Evolutionary conservation across 192 early-diverging fungal genomes (phyloP).

Genomic region (Phycomyces nitens): DNA sequence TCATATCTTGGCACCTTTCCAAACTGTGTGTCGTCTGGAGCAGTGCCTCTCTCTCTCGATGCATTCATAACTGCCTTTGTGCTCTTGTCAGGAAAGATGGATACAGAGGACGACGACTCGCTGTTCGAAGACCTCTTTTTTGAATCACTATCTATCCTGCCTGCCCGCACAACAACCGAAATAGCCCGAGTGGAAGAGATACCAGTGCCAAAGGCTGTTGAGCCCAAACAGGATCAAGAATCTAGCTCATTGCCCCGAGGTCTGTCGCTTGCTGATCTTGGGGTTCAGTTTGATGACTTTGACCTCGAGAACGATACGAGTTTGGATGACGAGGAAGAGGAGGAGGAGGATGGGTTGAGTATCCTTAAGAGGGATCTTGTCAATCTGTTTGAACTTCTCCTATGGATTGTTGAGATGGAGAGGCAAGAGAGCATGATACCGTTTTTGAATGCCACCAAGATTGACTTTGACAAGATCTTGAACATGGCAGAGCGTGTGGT

Average conservation of each 20-base stretch:
- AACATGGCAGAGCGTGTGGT: neutral
- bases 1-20: conserved; percentile 34
- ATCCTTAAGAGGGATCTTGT: conserved; percentile 19
- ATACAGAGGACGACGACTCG: neutral
- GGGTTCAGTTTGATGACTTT: conserved; percentile 22
- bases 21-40: conserved; percentile 8
- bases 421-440: neutral
- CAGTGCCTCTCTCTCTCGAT: conserved; percentile 23
- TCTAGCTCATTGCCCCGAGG: neutral
- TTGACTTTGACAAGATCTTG: conserved; percentile 2
- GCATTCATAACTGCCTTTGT: conserved; percentile 28
- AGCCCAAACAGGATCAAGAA: neutral
- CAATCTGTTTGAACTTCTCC: conserved; percentile 12
- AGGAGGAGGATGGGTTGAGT: neutral
- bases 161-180: neutral
- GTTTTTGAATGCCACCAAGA: neutral
- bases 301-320: neutral
- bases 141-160: conserved; percentile 21
- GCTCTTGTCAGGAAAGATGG: conserved; percentile 22
- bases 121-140: conserved; percentile 21
- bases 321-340: neutral
- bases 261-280: conserved; percentile 26
- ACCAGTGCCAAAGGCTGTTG: neutral
- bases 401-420: conserved; percentile 25
- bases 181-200: neutral